Conservation (phyloP, 75 land plant species). For the Sequoiadendron giganteum region DNA sequence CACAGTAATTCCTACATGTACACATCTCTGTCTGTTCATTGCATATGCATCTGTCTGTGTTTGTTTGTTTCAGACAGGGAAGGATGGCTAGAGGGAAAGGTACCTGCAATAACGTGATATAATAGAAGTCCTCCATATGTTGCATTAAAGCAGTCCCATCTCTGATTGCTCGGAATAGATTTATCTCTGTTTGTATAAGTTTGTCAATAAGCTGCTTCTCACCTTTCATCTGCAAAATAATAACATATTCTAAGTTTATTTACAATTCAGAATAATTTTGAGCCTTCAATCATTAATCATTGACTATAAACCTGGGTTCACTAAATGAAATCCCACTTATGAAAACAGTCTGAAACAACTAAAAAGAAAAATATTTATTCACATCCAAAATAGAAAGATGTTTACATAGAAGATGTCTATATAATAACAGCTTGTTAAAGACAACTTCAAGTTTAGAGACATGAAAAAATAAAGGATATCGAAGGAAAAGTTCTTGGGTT, state of each 20-base stretch:
- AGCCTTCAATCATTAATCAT: neutral
- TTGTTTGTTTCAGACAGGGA: neutral
- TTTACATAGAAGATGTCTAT: neutral
- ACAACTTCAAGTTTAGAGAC: neutral
- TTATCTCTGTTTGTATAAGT: constrained; percentile 89
- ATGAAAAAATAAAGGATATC: neutral
- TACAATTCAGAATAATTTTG: neutral
- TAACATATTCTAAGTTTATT: neutral
- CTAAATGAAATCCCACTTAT: neutral
- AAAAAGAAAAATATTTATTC: neutral
- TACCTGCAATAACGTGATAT: constrained; percentile 86
- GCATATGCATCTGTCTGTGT: neutral
- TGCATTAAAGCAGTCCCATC: constrained; percentile 99
- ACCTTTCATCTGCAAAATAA: constrained; percentile 82
- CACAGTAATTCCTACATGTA: neutral
- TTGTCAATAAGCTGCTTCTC: constrained; percentile 85
- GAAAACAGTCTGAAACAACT: neutral
- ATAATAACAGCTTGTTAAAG: neutral
- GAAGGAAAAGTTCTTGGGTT: neutral
- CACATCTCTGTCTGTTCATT: neutral
- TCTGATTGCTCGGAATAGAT: constrained; percentile 81
- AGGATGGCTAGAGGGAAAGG: neutral
- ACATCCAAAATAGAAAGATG: neutral
- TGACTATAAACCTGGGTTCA: neutral
- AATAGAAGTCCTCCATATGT: constrained; percentile 99